Base-by-base conservation (phyloP, 2,329 filamentous ascomycete species). In the Coniella vitis region DNA sequence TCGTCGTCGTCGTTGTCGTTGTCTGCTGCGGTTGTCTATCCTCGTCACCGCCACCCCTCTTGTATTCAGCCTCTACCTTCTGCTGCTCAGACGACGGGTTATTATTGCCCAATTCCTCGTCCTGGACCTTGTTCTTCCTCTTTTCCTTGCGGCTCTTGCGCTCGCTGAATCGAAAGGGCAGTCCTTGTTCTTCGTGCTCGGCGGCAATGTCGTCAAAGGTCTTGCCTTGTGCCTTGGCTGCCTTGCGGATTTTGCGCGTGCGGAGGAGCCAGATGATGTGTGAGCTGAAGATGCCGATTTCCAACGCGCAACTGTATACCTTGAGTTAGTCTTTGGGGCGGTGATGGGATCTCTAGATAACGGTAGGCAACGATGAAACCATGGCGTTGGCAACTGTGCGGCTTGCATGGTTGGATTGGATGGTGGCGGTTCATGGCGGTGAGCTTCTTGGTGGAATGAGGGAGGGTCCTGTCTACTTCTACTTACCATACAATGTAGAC, bases 401-500 rank as follows among this genome's bases (percentile, higher is more conserved):
- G n/a, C n/a, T n/a, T n/a, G n/a, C n/a, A n/a, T n/a, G n/a, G n/a
- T n/a, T n/a, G n/a, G n/a, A n/a, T n/a, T n/a, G n/a, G n/a, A n/a
- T n/a, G n/a, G n/a, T n/a, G n/a, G n/a, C n/a, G n/a, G n/a, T n/a
- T n/a, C n/a, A n/a, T n/a, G n/a, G n/a, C n/a, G n/a, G n/a, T n/a
- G n/a, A n/a, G n/a, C n/a, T n/a, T n/a, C n/a, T 29, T 29, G 25
- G 25, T 10, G 25, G 25, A n/a, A 29, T 29, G 25, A 29, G 25
- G 25, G 10, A 29, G 10, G 25, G 5, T 10, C 5, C 25, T 5
- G 25, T 29, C 5, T 5, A 16, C 9, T 10, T 14, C 16, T 62
- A 29, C 74, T 65, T 66, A 80, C 77, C 77, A 79, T 7, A 79
- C 62, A 44, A 81, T 76, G 58, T 84, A 84, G 51, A 81, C 61